Evolutionary conservation across 2,329 filamentous ascomycete genomes (phyloP).

Genomic region (Colletotrichum gigasporum): DNA sequence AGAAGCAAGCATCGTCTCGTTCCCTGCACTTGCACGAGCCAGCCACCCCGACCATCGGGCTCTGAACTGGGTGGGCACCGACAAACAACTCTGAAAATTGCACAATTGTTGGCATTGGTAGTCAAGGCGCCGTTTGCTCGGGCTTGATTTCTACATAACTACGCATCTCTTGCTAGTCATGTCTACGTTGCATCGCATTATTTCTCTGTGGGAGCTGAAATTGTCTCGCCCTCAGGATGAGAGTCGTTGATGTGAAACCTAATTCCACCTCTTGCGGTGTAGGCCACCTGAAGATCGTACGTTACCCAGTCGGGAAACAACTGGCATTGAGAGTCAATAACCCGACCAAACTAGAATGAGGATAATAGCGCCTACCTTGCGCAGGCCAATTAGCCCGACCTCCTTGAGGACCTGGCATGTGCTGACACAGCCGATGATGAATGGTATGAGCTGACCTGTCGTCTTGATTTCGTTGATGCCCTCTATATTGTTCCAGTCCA

Average conservation of each 20-base stretch:
- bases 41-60: no score
- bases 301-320: not conserved
- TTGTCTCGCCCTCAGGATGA: not conserved
- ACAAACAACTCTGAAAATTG: no score
- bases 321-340: no score
- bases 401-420: not conserved
- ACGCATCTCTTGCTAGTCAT: no score
- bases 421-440: conserved; percentile 7
- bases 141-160: no score
- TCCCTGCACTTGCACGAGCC: no score
- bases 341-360: no score
- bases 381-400: not conserved
- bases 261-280: not conserved
- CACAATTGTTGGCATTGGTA: no score
- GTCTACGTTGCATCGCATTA: not conserved
- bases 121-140: no score
- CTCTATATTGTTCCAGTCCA: conserved; percentile 1
- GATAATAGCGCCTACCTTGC: no score
- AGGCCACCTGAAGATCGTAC: not conserved
- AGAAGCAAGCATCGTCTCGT: no score
- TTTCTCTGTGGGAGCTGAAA: not conserved
- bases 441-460: not conserved
- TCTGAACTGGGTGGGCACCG: no score
- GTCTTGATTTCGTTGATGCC: not conserved
- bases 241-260: not conserved